Percentiles rank a stretch among this genome's conserved stretches.
phyloP scores from a whole-genome alignment of 2,329 filamentous ascomycete genomes.

The Colletotrichum sansevieriae region DNA sequence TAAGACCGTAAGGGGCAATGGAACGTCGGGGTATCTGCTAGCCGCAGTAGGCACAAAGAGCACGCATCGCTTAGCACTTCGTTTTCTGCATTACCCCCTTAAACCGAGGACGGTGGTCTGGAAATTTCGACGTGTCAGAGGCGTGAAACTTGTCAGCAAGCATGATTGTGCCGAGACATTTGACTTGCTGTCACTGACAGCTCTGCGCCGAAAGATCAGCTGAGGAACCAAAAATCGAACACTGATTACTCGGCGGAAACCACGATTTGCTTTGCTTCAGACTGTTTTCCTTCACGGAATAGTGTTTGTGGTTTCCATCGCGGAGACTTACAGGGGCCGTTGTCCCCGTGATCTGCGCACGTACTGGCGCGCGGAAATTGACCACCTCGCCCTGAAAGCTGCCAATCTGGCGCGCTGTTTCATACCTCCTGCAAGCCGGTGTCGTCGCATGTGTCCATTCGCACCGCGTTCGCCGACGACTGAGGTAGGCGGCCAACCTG shows the following conservation, averaged over 20 bases:
- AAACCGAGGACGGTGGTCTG: neutral
- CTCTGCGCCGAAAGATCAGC: neutral
- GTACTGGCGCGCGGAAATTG: neutral
- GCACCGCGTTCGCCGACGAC: slow-evolving; percentile 18
- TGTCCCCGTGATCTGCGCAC: slow-evolving; percentile 19
- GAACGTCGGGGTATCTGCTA: neutral
- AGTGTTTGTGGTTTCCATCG: neutral
- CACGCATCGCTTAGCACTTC: slow-evolving; percentile 3
- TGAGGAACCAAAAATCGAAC: too few species aligned
- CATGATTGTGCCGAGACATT: slow-evolving; percentile 16
- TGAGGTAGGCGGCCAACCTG: neutral
- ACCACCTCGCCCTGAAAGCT: slow-evolving; percentile 2
- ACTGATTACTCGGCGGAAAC: neutral
- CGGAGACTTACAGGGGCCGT: slow-evolving; percentile 10
- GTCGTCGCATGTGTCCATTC: neutral
- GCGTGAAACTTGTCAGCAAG: slow-evolving; percentile 12
- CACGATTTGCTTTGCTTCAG: neutral
- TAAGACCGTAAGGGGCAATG: slow-evolving; percentile 6
- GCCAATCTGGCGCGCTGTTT: slow-evolving; percentile 1
- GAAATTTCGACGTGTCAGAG: slow-evolving; percentile 20
- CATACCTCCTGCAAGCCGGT: slow-evolving; percentile 10
- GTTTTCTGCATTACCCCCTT: slow-evolving; percentile 2
- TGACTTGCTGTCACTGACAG: slow-evolving; percentile 13
- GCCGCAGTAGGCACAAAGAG: neutral
- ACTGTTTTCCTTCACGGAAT: neutral